Evolutionary conservation across 768 basidiomycete genomes (phyloP), one percentile per base, ranked within the genome.

Genomic region (Lentinus brumalis): DNA sequence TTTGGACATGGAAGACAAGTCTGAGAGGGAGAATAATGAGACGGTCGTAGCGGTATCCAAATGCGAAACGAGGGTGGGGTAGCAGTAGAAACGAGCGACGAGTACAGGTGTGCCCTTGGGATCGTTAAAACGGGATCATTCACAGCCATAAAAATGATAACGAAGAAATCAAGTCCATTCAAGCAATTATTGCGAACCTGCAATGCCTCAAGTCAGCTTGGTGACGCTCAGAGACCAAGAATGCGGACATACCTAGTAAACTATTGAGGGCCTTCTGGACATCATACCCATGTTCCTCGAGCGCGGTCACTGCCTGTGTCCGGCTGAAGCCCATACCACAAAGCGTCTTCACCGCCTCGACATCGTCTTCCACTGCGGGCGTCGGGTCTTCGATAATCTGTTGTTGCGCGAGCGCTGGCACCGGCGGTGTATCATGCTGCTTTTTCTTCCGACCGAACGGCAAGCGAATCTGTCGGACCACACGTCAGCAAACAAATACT

Each of bases 311-410:
- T 0, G 93, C 92, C 71, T 95, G 87, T 15, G 78, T 73, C 44
- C 96, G 84, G 62, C 83, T 87, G 79, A 98, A 98, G 29, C 96
- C 96, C 95, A 98, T 97, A 18, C 82, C 83, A 50, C 86, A 86
- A 42, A 98, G 77, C 70, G 90, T 87, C 69, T 87, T 91, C 21
- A 95, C 89, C 2, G 87, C 77, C 62, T 87, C 86, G 12, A 87
- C 85, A 59, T 94, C 91, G 63, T 90, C 90, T 31, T 86, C 87
- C 12, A 79, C 78, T 12, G 82, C 81, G 1, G 88, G 84, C 2
- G 86, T 82, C 10, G 66, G 62, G 61, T 84, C 83, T 30, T 76
- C 72, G 26, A 83, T 45, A 73, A 75, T 18, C 76, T 75, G 50
- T 75, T 74, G 68, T 29, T 68, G 68, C 9, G 69, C 66, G 11